Percentiles rank a stretch among this genome's conserved stretches.
Conservation (phyloP, 176 grass and related monocot species). For the Raddia distichophylla region DNA sequence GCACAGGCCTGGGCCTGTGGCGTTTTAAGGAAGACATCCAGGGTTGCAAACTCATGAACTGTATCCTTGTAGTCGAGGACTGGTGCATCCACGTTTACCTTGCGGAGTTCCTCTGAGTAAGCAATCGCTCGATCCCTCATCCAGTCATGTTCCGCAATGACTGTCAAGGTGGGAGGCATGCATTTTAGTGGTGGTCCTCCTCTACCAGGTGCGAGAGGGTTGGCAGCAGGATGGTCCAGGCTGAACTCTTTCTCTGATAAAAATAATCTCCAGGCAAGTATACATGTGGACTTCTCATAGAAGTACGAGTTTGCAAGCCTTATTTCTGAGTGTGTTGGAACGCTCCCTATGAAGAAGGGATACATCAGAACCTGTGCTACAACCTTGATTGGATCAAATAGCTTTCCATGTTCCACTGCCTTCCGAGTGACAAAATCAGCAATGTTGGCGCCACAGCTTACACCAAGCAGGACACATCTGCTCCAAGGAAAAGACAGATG, state of each 20-base stretch:
- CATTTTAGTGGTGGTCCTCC: conserved; percentile 65
- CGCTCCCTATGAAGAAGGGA: conserved; percentile 84
- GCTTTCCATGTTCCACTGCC: conserved; percentile 58
- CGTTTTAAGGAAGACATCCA: conserved; percentile 89
- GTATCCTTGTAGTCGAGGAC: conserved; percentile 91
- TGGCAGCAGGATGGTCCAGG: conserved; percentile 80
- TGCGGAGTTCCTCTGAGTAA: conserved; percentile 89
- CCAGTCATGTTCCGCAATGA: conserved; percentile 94
- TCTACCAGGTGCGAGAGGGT: conserved; percentile 63
- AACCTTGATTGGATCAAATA: conserved; percentile 75
- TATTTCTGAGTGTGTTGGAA: conserved; percentile 89
- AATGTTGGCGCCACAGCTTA: conserved; percentile 88
- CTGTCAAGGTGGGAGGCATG: conserved; percentile 85
- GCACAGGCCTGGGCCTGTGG: conserved; percentile 86
- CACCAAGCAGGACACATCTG: conserved; percentile 93
- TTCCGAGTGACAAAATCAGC: conserved; percentile 84
- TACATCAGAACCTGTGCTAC: conserved; percentile 97
- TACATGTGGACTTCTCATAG: conserved; percentile 82
- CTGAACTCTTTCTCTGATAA: conserved; percentile 78
- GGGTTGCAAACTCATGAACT: conserved; percentile 82
- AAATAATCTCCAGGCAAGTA: conserved; percentile 92
- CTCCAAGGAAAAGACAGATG: conserved; percentile 24
- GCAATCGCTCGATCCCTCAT: conserved; percentile 93
- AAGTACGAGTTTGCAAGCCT: conserved; percentile 93
- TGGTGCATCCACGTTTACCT: conserved; percentile 85